Conservation (phyloP, 2,329 filamentous ascomycete genomes). For the Cladorrhinum sp. region DNA sequence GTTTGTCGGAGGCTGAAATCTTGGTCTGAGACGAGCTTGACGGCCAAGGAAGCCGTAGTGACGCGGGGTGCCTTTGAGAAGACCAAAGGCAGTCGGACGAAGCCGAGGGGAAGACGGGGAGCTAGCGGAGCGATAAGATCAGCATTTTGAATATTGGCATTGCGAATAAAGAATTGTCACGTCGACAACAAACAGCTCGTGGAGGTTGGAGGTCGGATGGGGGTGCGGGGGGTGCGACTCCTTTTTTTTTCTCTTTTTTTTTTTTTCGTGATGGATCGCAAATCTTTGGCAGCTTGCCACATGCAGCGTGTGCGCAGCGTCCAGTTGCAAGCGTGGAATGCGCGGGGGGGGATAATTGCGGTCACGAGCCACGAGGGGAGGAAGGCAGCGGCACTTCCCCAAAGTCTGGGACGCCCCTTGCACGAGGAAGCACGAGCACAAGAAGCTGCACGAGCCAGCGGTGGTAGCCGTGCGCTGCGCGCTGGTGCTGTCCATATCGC, state of each 20-base stretch:
- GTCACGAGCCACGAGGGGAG: background rate
- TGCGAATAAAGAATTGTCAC: background rate
- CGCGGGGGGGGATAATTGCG: background rate
- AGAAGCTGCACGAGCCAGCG: background rate
- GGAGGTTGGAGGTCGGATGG: background rate
- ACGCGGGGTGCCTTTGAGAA: conserved; percentile 56
- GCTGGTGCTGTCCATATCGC: background rate
- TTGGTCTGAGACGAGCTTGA: conserved; percentile 62
- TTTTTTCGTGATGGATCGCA: background rate
- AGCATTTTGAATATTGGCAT: conserved; percentile 8
- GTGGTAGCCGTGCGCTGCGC: background rate
- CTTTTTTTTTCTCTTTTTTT: background rate
- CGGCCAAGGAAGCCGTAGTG: conserved; percentile 64
- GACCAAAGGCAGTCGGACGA: conserved; percentile 59
- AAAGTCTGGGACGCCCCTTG: background rate
- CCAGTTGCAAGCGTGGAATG: background rate
- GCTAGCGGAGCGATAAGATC: conserved; percentile 11
- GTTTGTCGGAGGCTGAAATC: conserved; percentile 65
- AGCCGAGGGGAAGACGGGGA: conserved; percentile 7
- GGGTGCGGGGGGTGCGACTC: background rate
- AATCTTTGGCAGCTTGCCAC: background rate
- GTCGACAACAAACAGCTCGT: background rate
- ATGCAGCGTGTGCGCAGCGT: background rate
- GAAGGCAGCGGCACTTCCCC: background rate
- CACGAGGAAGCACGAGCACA: background rate